These are phyloP conservation scores for Yamadazyma buinensis DNA, from an alignment of 1,139 yeast species.

Conservation along the genomic window DNA sequence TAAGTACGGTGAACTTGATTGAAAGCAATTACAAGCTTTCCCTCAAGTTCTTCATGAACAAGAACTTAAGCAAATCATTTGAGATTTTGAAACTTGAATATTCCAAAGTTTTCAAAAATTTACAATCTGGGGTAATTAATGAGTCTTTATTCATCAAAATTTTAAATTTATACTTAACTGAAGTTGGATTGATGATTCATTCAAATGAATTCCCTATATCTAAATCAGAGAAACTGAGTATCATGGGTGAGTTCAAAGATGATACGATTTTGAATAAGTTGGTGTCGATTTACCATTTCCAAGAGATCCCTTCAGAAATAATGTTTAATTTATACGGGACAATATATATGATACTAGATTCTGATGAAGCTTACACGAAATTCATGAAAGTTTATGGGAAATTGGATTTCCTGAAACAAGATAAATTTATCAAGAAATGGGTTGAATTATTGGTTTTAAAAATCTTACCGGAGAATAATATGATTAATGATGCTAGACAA, in stretches of 20 bases:
- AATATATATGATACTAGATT: conserved; percentile 16
- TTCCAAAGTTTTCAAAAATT: conserved; percentile 19
- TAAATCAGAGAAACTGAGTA: conserved; percentile 13
- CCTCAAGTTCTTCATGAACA: conserved; percentile 38
- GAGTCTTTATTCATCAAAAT: conserved; percentile 32
- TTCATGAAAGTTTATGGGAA: conserved; percentile 9
- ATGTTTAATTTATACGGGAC: conserved; percentile 32
- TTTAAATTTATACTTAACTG: conserved; percentile 33
- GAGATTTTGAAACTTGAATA: conserved; percentile 25
- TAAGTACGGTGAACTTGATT: conserved; percentile 11
- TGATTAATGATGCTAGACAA: conserved; percentile 24
- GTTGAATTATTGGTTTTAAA: conserved; percentile 35
- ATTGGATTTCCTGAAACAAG: conserved; percentile 12
- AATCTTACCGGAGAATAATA: conserved; percentile 29
- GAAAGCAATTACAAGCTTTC: conserved; percentile 29
- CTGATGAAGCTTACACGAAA: conserved; percentile 10
- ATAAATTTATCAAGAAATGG: conserved; percentile 21
- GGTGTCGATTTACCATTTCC: conserved; percentile 17
- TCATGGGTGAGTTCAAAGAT: conserved; percentile 17
- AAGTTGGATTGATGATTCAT: conserved; percentile 29
- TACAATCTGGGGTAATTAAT: conserved; percentile 22
- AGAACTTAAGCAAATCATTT: conserved; percentile 33
- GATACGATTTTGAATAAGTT: conserved; percentile 23
- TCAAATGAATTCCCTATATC: conserved; percentile 15
- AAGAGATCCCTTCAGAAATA: conserved; percentile 31